Conservation (phyloP, 768 basidiomycete species). For the Butyriboletus loyo region DNA sequence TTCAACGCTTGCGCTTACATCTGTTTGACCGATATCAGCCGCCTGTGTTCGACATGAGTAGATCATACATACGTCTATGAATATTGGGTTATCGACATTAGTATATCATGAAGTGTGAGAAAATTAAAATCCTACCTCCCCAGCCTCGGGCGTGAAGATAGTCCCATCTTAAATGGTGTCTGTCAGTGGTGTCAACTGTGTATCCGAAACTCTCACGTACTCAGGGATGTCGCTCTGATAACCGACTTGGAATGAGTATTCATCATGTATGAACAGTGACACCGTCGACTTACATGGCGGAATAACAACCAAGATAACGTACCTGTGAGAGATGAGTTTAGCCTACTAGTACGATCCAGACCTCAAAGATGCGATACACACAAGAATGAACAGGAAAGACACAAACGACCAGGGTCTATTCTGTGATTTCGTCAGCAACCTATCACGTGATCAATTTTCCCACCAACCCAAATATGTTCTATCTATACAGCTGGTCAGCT, state of each 20-base stretch:
- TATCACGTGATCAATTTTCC: too few species aligned
- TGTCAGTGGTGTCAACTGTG: background rate
- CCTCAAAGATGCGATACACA: background rate
- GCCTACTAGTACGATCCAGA: background rate
- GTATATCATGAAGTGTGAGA: background rate
- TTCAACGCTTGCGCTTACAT: background rate
- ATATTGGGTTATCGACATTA: background rate
- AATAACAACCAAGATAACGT: conserved; percentile 12
- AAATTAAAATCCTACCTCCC: background rate
- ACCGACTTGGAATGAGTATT: too few species aligned
- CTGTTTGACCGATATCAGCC: background rate
- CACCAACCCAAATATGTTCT: conserved; percentile 14
- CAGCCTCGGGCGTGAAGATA: background rate
- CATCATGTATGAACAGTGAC: too few species aligned
- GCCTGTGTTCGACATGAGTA: background rate
- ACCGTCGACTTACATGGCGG: conserved; percentile 4
- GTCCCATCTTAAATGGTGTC: background rate
- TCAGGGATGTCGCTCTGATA: background rate
- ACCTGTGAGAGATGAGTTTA: background rate
- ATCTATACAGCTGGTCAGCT: background rate
- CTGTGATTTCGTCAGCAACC: conserved; percentile 2
- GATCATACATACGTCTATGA: background rate
- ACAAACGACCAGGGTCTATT: conserved; percentile 8
- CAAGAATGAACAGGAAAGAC: conserved; percentile 7
- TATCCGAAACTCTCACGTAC: background rate